These are phyloP conservation scores for Tagetes erecta DNA, from an alignment of 129 eudicot genomes.

Conservation along the genomic window DNA sequence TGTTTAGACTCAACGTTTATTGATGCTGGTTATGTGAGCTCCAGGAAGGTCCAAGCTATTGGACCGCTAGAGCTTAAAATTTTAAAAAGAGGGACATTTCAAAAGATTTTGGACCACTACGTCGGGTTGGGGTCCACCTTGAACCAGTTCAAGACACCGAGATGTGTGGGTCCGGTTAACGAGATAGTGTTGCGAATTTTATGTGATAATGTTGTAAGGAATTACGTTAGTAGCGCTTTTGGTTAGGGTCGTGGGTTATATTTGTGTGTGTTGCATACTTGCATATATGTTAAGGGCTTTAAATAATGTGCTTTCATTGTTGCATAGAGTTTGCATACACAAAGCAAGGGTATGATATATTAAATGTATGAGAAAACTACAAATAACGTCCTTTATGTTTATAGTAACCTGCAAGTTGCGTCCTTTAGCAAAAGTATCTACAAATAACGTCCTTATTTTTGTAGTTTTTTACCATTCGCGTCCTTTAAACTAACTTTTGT, in stretches of 20 bases:
- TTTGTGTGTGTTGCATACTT: conserved; percentile 1
- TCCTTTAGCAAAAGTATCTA: no score
- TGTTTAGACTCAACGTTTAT: conserved; percentile 72
- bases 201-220: conserved; percentile 46
- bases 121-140: conserved; percentile 69
- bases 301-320: conserved; percentile 12
- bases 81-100: conserved; percentile 70
- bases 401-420: no score
- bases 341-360: not conserved
- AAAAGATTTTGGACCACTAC: conserved; percentile 66
- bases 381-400: no score
- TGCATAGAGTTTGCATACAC: not conserved
- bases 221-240: conserved; percentile 35
- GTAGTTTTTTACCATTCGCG: no score
- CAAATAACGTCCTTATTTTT: no score
- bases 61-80: conserved; percentile 80
- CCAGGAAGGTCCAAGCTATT: conserved; percentile 60
- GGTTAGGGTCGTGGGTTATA: conserved; percentile 13
- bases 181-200: conserved; percentile 55
- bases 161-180: conserved; percentile 38
- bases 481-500: no score
- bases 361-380: not conserved
- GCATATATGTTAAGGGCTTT: conserved; percentile 16
- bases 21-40: conserved; percentile 75
- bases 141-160: conserved; percentile 60